Percentiles rank a stretch among this genome's conserved stretches.
Evolutionary conservation across 2,329 filamentous ascomycete species (phyloP).

Genomic region (Ophiobolus disseminans): DNA sequence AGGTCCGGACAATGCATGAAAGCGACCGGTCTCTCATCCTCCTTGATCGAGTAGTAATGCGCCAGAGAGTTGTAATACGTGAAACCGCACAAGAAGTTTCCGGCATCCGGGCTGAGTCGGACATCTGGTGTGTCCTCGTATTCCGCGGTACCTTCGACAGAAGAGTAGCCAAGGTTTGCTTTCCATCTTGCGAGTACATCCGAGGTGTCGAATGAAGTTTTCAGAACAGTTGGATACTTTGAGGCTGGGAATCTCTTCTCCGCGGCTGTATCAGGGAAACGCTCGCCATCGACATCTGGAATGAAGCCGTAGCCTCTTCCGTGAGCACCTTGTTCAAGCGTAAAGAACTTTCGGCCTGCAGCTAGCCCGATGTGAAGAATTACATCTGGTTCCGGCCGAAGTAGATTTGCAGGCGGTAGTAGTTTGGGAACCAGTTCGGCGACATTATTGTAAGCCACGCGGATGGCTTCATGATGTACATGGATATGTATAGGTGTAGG

Average conservation of each 20-base stretch:
- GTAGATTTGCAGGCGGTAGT: conserved; percentile 30
- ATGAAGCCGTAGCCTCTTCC: conserved; percentile 39
- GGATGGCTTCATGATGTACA: conserved; percentile 42
- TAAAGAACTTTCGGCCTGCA: conserved; percentile 43
- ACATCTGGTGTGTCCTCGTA: conserved; percentile 29
- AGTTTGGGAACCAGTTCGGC: conserved; percentile 33
- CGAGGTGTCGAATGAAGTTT: conserved; percentile 39
- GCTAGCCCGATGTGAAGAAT: conserved; percentile 50
- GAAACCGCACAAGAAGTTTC: conserved; percentile 49
- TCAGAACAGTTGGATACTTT: conserved; percentile 30
- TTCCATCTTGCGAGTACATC: conserved; percentile 46
- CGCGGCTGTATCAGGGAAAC: conserved; percentile 27
- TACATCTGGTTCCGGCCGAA: conserved; percentile 35
- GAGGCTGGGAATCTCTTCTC: conserved; percentile 24
- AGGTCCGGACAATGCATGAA: conserved; percentile 49
- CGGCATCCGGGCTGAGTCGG: conserved; percentile 38
- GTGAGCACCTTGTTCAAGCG: conserved; percentile 43
- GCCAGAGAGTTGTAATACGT: conserved; percentile 47
- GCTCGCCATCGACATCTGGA: conserved; percentile 42
- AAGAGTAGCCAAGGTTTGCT: conserved; percentile 15
- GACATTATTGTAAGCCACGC: conserved; percentile 46
- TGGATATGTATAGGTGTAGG: conserved; percentile 45
- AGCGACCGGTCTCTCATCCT: conserved; percentile 36
- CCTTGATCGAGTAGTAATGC: conserved; percentile 30
- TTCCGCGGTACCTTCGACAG: background rate